Evolutionary conservation across 2,329 filamentous ascomycete genomes (phyloP).

Genomic region (Sporothrix pseudoabietina): DNA sequence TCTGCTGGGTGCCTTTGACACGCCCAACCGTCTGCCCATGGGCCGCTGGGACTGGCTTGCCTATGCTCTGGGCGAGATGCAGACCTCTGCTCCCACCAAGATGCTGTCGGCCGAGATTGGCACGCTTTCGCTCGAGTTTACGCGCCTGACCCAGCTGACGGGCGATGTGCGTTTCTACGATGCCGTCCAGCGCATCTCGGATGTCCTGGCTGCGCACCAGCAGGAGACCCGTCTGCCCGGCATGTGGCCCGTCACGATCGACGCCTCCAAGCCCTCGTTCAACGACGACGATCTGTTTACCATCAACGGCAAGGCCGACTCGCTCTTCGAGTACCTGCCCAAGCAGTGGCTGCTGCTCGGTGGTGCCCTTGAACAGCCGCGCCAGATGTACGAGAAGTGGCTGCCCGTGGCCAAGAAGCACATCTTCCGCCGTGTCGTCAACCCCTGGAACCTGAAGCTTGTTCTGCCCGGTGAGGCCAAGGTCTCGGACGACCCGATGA

Average conservation of each 20-base stretch:
- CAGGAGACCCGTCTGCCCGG: constrained; percentile 59
- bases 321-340: constrained; percentile 65
- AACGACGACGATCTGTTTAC: constrained; percentile 57
- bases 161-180: constrained; percentile 63
- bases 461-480: constrained; percentile 53
- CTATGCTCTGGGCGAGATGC: constrained; percentile 47
- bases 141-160: constrained; percentile 65
- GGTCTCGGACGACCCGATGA: constrained; percentile 37
- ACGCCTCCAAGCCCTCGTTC: constrained; percentile 58
- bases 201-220: constrained; percentile 58
- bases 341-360: constrained; percentile 69
- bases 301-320: constrained; percentile 60
- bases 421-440: constrained; percentile 46
- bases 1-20: constrained; percentile 68
- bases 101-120: constrained; percentile 56
- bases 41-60: constrained; percentile 59
- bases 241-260: constrained; percentile 62
- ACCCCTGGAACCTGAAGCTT: constrained; percentile 45
- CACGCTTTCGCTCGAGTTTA: constrained; percentile 63
- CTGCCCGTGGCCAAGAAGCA: constrained; percentile 44
- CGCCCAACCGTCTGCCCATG: constrained; percentile 67
- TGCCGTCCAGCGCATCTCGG: constrained; percentile 59
- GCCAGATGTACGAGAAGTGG: constrained; percentile 39
- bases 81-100: constrained; percentile 47
- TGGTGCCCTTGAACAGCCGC: constrained; percentile 53